phyloP scores from a whole-genome alignment of 371 early-diverging fungal genomes.

The Sporodiniella umbellata region DNA sequence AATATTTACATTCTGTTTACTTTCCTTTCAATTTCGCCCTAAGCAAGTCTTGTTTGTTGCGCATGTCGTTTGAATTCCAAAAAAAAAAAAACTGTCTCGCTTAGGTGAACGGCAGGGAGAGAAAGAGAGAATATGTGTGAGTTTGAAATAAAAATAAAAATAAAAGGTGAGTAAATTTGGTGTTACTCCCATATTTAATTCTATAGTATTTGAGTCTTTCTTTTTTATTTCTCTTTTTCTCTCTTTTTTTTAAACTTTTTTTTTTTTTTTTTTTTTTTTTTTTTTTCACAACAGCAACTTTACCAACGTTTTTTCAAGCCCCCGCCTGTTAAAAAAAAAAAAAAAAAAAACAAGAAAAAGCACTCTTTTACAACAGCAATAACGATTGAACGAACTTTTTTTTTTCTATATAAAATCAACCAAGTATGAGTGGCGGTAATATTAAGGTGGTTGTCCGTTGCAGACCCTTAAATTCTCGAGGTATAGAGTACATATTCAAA shows the following conservation, averaged over 20 bases:
- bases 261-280: background rate
- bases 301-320: background rate
- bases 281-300: background rate
- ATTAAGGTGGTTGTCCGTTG: conserved; percentile 73
- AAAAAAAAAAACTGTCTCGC: no score
- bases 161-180: background rate
- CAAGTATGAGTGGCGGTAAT: conserved; percentile 37
- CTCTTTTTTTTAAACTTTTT: background rate
- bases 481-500: conserved; percentile 7
- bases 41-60: no score
- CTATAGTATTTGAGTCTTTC: no score
- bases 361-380: no score
- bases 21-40: no score
- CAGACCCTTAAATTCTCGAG: conserved; percentile 68
- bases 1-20: no score
- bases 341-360: no score
- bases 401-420: background rate
- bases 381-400: no score
- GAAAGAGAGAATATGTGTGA: background rate
- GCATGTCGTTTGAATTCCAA: no score
- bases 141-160: background rate
- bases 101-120: no score
- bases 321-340: no score
- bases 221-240: background rate
- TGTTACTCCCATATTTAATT: background rate